These are phyloP conservation scores for Puccinia coronata DNA, from an alignment of 1,284 basidiomycete genomes.

Conservation along the genomic window DNA sequence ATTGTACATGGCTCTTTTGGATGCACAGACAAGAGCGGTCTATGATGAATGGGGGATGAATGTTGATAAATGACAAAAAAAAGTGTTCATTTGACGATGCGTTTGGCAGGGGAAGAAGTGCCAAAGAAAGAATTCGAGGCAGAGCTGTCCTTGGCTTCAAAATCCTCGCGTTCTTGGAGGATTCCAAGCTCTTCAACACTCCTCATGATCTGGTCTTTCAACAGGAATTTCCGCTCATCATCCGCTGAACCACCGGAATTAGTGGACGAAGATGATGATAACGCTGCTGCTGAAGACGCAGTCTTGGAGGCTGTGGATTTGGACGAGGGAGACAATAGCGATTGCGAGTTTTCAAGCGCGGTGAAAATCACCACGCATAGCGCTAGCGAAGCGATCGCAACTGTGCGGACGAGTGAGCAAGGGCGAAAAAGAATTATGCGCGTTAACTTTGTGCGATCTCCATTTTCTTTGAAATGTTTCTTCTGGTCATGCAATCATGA, in stretches of 20 bases:
- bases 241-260: conserved; percentile 63
- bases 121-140: conserved; percentile 63
- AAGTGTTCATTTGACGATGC: conserved; percentile 53
- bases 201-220: conserved; percentile 35
- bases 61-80: too few relatives aligned
- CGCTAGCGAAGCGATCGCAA: conserved; percentile 52
- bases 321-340: conserved; percentile 12
- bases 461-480: too few relatives aligned
- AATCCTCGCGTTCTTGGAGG: conserved; percentile 56
- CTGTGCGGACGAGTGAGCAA: conserved; percentile 58
- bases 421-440: conserved; percentile 62
- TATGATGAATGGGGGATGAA: too few relatives aligned
- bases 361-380: conserved; percentile 53
- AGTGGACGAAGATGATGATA: conserved; percentile 73
- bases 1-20: too few relatives aligned
- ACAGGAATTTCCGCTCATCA: neutral
- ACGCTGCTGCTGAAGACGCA: conserved; percentile 51
- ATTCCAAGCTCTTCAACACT: conserved; percentile 47
- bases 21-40: too few relatives aligned
- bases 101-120: conserved; percentile 54
- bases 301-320: neutral
- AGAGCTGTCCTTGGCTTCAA: conserved; percentile 64
- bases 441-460: too few relatives aligned
- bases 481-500: too few relatives aligned
- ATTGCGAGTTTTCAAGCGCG: conserved; percentile 58